Evolutionary conservation across 2,329 filamentous ascomycete genomes (phyloP).

Genomic region (Fusarium xylarioides): DNA sequence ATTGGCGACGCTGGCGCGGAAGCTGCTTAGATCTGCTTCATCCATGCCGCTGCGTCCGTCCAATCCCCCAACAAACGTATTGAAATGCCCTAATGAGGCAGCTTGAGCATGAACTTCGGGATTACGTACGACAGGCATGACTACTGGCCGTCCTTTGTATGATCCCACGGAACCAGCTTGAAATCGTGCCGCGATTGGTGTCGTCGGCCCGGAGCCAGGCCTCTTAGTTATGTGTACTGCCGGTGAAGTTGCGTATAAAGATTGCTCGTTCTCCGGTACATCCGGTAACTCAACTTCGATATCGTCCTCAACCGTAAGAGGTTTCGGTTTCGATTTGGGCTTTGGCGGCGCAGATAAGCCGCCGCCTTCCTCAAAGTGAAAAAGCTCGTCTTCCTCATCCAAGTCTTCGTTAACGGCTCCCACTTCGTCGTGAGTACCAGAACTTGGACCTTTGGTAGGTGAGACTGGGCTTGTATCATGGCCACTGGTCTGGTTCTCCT

Average conservation of each 20-base stretch:
- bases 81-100: slow-evolving; percentile 58
- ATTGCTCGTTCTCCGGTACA: slow-evolving; percentile 34
- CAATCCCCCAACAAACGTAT: slow-evolving; percentile 62
- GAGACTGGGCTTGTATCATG: neutral
- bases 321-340: slow-evolving; percentile 39
- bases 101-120: slow-evolving; percentile 60
- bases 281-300: slow-evolving; percentile 44
- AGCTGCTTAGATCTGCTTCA: slow-evolving; percentile 55
- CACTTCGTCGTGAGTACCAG: neutral
- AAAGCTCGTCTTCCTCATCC: slow-evolving; percentile 52
- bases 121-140: slow-evolving; percentile 61
- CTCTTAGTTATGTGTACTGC: slow-evolving; percentile 53
- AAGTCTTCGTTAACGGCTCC: slow-evolving; percentile 8
- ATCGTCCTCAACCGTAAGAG: slow-evolving; percentile 47
- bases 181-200: slow-evolving; percentile 48
- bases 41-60: slow-evolving; percentile 61
- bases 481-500: slow-evolving; percentile 7
- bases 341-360: slow-evolving; percentile 46
- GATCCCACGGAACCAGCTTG: slow-evolving; percentile 58
- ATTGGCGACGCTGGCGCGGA: slow-evolving; percentile 52
- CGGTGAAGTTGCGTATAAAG: slow-evolving; percentile 55
- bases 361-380: slow-evolving; percentile 57
- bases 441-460: slow-evolving; percentile 2
- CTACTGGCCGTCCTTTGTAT: slow-evolving; percentile 63
- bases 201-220: slow-evolving; percentile 40